Conservation (phyloP, 1,139 yeast species). For the Taphrina populina region DNA sequence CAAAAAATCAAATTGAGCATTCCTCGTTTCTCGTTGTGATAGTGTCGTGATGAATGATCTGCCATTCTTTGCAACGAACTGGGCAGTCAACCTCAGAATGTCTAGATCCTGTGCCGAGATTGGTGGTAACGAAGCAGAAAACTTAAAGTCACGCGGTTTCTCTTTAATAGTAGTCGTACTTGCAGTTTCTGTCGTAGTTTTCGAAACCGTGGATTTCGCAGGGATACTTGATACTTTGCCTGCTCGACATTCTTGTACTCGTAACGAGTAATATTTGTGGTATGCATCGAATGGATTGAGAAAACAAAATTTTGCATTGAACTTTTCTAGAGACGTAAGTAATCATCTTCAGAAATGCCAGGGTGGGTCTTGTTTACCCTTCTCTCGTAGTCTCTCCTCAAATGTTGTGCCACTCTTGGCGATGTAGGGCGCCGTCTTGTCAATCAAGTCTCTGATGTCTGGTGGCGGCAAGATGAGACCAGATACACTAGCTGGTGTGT, state of each 20-base stretch:
- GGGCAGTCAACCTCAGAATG: constrained; percentile 69
- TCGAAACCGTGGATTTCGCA: constrained; percentile 22
- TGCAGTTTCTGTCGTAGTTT: constrained; percentile 3
- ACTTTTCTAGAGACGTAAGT: constrained; percentile 45
- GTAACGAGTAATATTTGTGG: constrained; percentile 57
- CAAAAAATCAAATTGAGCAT: constrained; percentile 69
- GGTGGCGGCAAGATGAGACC: constrained; percentile 59
- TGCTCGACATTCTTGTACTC: constrained; percentile 42
- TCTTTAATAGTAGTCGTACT: constrained; percentile 7
- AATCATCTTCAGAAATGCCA: not conserved
- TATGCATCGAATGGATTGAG: constrained; percentile 56
- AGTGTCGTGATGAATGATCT: constrained; percentile 49
- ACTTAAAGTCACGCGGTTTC: constrained; percentile 51
- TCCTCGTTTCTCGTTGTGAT: constrained; percentile 49
- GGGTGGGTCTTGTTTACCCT: not conserved
- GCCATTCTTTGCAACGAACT: constrained; percentile 61
- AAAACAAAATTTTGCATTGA: constrained; percentile 62
- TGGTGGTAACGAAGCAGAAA: constrained; percentile 54
- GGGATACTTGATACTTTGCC: constrained; percentile 38
- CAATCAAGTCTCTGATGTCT: constrained; percentile 58
- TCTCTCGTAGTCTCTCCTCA: constrained; percentile 57
- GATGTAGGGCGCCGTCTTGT: constrained; percentile 72
- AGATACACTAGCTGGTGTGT: constrained; percentile 10
- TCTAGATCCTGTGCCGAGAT: constrained; percentile 66
- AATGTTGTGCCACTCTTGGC: constrained; percentile 63